A percentile compares a stretch with the other conserved stretches of the same genome.
Conservation (phyloP, 257 asterid genomes). For the Catharanthus roseus region DNA sequence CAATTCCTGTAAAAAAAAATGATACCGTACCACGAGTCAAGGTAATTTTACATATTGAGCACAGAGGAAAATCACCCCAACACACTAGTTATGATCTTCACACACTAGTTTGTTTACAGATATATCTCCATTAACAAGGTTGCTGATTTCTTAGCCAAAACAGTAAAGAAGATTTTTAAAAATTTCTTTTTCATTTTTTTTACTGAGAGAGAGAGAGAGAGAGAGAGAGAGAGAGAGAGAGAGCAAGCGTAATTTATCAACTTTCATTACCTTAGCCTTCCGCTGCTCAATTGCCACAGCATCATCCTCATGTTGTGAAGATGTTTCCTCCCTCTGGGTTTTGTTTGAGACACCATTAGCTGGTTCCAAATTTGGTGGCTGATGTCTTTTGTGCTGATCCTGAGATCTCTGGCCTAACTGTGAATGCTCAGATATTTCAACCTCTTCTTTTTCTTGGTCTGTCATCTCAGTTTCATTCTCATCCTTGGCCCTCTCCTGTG, state of each 20-base stretch:
- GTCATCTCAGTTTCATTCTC: slow-evolving; percentile 32
- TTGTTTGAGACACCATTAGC: slow-evolving; percentile 34
- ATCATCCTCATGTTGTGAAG: slow-evolving; percentile 42
- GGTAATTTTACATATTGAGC: too few species aligned
- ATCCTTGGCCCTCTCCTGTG: slow-evolving; percentile 19
- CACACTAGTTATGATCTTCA: too few species aligned
- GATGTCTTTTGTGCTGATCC: slow-evolving; percentile 43
- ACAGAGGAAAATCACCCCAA: not conserved
- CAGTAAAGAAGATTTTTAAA: too few species aligned
- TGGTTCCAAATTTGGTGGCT: slow-evolving; percentile 33
- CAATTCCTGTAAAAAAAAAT: slow-evolving; percentile 39
- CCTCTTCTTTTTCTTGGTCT: slow-evolving; percentile 41
- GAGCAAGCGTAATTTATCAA: not conserved
- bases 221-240: too few species aligned
- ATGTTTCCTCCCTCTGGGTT: slow-evolving; percentile 35
- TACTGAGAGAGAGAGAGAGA: too few species aligned
- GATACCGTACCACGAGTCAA: not conserved
- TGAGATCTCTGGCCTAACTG: slow-evolving; percentile 42
- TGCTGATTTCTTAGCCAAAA: too few species aligned
- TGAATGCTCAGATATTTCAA: slow-evolving; percentile 40
- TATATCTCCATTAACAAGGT: too few species aligned
- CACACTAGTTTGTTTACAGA: too few species aligned
- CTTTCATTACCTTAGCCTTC: slow-evolving; percentile 52
- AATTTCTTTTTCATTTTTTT: too few species aligned
- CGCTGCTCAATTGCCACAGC: slow-evolving; percentile 45